Conservation (phyloP, 345 rosid genomes). For the Populus ilicifolia region DNA sequence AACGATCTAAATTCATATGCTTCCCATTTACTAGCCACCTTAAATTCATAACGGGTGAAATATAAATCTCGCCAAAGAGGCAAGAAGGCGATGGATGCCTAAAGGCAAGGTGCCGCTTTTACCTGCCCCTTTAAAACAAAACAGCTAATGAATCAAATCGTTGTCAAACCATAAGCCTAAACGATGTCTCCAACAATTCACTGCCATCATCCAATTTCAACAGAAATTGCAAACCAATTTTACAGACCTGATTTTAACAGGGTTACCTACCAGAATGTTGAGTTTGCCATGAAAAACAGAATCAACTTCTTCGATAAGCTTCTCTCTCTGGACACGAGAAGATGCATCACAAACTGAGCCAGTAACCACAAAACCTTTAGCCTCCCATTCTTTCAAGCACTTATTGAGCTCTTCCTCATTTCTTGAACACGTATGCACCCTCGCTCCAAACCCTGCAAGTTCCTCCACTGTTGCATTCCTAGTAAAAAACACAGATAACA, state of each 20-base stretch:
- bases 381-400: constrained; percentile 57
- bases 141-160: not conserved
- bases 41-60: not conserved
- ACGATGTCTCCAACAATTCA: not conserved
- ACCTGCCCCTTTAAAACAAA: not conserved
- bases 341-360: constrained; percentile 79
- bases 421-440: constrained; percentile 74
- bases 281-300: constrained; percentile 52
- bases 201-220: not conserved
- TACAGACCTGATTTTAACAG: not conserved
- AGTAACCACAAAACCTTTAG: constrained; percentile 50
- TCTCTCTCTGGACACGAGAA: constrained; percentile 45
- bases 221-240: not conserved
- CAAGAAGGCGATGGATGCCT: not conserved
- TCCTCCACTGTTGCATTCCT: constrained; percentile 77
- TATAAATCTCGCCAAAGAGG: not conserved
- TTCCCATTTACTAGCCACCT: not conserved
- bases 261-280: constrained; percentile 56
- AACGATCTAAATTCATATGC: not conserved
- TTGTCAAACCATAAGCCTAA: not conserved
- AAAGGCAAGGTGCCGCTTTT: not conserved
- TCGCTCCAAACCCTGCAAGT: constrained; percentile 65
- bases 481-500: not conserved
- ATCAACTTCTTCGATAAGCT: constrained; percentile 49
- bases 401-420: constrained; percentile 52